Percentiles rank a stretch among this genome's conserved stretches.
Conservation (phyloP, 805 yeast species). For the Suhomyces kilbournensis region DNA sequence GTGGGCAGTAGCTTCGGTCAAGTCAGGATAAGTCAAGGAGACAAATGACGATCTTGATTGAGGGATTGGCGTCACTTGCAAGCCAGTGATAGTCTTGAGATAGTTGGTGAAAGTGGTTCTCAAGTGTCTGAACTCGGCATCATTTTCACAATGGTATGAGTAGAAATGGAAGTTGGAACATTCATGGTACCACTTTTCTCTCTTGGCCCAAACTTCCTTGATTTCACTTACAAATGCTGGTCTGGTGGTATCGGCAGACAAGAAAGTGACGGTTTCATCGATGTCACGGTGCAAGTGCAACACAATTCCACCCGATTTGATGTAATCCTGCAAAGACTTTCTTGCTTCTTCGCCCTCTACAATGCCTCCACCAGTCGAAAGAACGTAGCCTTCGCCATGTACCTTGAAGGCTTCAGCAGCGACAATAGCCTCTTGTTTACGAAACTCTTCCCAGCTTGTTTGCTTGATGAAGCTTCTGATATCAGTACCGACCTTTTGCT, state of each 20-base stretch:
- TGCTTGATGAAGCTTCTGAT: slow-evolving; percentile 61
- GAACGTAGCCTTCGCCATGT: slow-evolving; percentile 51
- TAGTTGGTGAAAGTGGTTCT: slow-evolving; percentile 58
- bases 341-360: slow-evolving; percentile 78
- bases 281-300: slow-evolving; percentile 88
- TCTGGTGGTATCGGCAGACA: slow-evolving; percentile 75
- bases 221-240: slow-evolving; percentile 86
- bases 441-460: slow-evolving; percentile 86
- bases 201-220: slow-evolving; percentile 75
- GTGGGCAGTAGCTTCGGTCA: slow-evolving; percentile 42
- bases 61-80: slow-evolving; percentile 37
- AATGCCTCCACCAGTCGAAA: slow-evolving; percentile 96
- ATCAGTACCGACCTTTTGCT: slow-evolving; percentile 45
- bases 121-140: slow-evolving; percentile 53
- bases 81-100: slow-evolving; percentile 62
- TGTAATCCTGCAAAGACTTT: slow-evolving; percentile 53
- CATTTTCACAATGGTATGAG: slow-evolving; percentile 65
- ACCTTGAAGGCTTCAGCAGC: slow-evolving; percentile 48
- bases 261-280: slow-evolving; percentile 70
- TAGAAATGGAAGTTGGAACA: slow-evolving; percentile 77
- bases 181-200: slow-evolving; percentile 75
- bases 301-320: slow-evolving; percentile 66
- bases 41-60: slow-evolving; percentile 60
- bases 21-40: slow-evolving; percentile 66
- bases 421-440: slow-evolving; percentile 60